Evolutionary conservation across 2,329 filamentous ascomycete genomes (phyloP), one percentile per base, ranked within the genome.

Genomic region (Aspergillus spinulosporus): DNA sequence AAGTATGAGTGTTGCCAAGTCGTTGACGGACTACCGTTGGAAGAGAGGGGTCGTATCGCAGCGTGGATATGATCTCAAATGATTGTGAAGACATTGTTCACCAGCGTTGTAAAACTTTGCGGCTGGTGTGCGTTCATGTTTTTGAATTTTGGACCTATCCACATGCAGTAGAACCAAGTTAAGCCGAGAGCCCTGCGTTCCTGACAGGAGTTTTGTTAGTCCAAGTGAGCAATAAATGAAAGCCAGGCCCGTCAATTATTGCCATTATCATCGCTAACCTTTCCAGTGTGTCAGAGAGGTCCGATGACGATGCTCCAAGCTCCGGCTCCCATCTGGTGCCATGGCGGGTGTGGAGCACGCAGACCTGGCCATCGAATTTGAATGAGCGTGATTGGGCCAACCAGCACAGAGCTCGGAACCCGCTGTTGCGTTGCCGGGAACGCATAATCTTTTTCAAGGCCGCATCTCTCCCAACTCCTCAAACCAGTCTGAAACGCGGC

Each of bases 11-110:
- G 44, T 62, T 64, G 11, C 39, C 39, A 21, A 42, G 39, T 42
- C 61, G 67, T 53, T 65, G 68, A 21, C 60, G 59, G 39, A 63
- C 50, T 5, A 64, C 62, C 6, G 73, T 61, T 5, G 76, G 66
- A 37, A 93, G 80, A 1, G 69, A 68, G 12, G 82, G 80, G 62
- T 93, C 89, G 69, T 87, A 90, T 52, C 89, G 86, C 56, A 92
- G 77, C 1, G 89, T 88, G 2, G 87, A 88, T 67, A 90, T 88
- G 32, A 92, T 75, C 47, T 80, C 74, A 62, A 91, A 88, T 1
- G 54, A 56, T 11, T 59, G 50, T 53, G 52, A 60, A n/a, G 52
- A 49, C 57, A 60, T 74, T 66, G 46, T 66, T 63, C 44, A 42
- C 44, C 39, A 40, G 21, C 44, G 31, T 49, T 44, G 46, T 54